Evolutionary conservation across 345 rosid genomes (phyloP), one percentile per base, ranked within the genome.

Genomic region (Zanthoxylum bungeanum): DNA sequence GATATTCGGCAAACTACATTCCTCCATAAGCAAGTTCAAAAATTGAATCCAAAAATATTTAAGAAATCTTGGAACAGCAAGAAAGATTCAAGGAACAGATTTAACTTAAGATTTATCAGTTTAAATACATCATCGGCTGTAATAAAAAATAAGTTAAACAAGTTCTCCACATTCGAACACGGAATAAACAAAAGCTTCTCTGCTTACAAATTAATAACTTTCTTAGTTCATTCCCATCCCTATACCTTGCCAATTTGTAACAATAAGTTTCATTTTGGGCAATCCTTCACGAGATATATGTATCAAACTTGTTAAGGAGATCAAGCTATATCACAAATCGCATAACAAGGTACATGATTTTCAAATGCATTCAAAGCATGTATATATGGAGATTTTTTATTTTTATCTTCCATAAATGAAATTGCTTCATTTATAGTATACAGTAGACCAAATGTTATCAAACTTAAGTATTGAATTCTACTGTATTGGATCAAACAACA

Each of bases 381-480:
- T 8, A 21, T 60, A 19, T 57, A 39, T 51, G 63, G 52, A 36
- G 9, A 1, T 22, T 0, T 22, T 11, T 31, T 7, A 7, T 44
- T 28, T 31, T n/a, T n/a, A n/a, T n/a, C n/a, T n/a, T n/a, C n/a
- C n/a, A n/a, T 10, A 40, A 14, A 70, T 9, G 66, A 59, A 24
- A 69, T 50, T 56, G 49, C 40, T 50, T 33, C 63, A 65, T 30
- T 60, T 17, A 71, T 66, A 58, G n/a, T 28, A 31, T 56, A 61
- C 52, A 67, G 24, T 17, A 53, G 7, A 31, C 31, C 34, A 57
- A 70, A 30, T 34, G 36, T 24, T 56, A 28, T 61, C 55, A 44
- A 47, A 62, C 39, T 60, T 12, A 68, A 70, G 62, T 56, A 30
- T 33, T 36, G 65, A 69, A 63, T 37, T 24, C 10, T 14, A 28